These are phyloP conservation scores for Bruguiera sexangula DNA, from an alignment of 345 rosid species.

Conservation along the genomic window DNA sequence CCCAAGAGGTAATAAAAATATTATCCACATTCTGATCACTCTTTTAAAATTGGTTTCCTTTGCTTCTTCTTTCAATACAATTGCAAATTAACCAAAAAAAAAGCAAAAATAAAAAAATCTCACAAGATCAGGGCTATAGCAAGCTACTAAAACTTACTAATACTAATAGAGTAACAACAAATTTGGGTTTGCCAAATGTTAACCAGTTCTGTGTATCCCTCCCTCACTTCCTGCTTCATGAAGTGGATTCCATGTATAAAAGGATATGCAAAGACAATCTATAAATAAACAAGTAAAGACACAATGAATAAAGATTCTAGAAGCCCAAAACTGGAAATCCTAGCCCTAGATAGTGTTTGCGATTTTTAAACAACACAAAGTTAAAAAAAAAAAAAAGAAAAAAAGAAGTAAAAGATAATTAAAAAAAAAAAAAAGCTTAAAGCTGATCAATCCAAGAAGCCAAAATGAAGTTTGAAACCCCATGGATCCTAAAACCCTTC, in stretches of 20 bases:
- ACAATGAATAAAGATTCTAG: not conserved
- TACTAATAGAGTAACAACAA: not conserved
- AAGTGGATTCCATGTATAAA: conserved; percentile 8
- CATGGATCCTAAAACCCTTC: not conserved
- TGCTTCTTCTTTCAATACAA: not conserved
- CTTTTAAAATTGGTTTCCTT: not conserved
- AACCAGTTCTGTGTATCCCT: conserved; percentile 10
- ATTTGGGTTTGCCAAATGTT: conserved; percentile 5
- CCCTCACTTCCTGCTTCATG: conserved; percentile 15
- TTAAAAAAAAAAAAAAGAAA: too few relatives aligned
- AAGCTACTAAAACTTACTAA: conserved; percentile 3
- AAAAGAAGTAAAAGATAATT: too few relatives aligned
- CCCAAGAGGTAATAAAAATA: conserved; percentile 5
- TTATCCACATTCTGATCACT: not conserved
- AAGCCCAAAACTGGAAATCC: too few relatives aligned
- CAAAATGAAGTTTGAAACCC: conserved; percentile 10
- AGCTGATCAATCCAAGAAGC: conserved; percentile 17
- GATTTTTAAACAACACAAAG: too few relatives aligned
- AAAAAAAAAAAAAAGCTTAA: not conserved
- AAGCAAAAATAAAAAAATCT: not conserved
- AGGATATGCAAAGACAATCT: not conserved
- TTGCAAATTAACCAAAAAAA: not conserved
- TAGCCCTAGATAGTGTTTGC: too few relatives aligned
- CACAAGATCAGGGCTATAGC: not conserved
- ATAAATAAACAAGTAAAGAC: not conserved